Conservation (phyloP, 2,329 filamentous ascomycete genomes). For the Blumeria hordei region DNA sequence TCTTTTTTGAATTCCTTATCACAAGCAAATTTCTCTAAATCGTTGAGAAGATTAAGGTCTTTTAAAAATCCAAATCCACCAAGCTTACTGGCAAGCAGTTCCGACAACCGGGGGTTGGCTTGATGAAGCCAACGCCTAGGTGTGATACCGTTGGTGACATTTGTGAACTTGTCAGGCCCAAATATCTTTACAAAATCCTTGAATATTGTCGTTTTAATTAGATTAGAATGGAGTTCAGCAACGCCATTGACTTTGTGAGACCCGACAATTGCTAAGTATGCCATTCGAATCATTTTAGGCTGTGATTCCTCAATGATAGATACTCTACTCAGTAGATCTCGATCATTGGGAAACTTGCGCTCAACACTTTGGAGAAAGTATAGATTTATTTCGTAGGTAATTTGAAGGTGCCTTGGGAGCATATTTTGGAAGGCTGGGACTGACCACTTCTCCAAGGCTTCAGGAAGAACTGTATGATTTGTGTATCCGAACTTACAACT, state of each 20-base stretch:
- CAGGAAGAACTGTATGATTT: conserved; percentile 92
- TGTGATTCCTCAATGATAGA: conserved; percentile 95
- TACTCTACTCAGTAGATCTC: conserved; percentile 64
- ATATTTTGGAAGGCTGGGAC: conserved; percentile 81
- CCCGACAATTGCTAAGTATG: conserved; percentile 77
- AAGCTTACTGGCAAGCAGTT: conserved; percentile 74
- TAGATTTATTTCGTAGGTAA: conserved; percentile 96
- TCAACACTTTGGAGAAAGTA: conserved; percentile 82
- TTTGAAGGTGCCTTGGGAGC: conserved; percentile 79
- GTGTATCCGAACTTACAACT: conserved; percentile 58
- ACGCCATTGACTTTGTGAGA: conserved; percentile 99
- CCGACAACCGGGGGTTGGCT: conserved; percentile 78
- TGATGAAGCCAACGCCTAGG: conserved; percentile 92
- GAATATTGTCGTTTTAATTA: conserved; percentile 99
- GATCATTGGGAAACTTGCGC: conserved; percentile 69
- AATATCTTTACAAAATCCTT: conserved; percentile 94
- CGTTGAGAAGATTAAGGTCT: conserved; percentile 66
- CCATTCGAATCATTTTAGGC: conserved; percentile 97
- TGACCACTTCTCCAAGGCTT: conserved; percentile 96
- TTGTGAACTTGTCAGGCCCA: conserved; percentile 91
- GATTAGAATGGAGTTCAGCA: conserved; percentile 85
- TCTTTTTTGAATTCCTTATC: conserved; percentile 82
- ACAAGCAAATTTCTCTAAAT: conserved; percentile 60
- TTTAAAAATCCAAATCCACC: conserved; percentile 70
- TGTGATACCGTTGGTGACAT: conserved; percentile 95